Evolutionary conservation across 371 early-diverging fungal genomes (phyloP).

Genomic region (Chytridium lagenaria): DNA sequence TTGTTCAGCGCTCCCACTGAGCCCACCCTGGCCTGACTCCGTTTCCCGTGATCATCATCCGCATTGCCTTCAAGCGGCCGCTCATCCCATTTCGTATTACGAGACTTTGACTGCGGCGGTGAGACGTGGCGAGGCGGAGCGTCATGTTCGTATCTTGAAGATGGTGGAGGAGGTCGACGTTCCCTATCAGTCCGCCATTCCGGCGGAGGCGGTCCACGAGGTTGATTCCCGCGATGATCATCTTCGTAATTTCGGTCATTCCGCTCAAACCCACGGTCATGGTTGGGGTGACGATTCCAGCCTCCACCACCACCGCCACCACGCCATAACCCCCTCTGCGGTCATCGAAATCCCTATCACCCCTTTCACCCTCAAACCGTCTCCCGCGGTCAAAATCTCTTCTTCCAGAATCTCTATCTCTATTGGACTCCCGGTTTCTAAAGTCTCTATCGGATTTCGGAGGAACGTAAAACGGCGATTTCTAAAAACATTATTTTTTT

Average conservation of each 20-base stretch:
- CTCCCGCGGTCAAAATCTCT: slow-evolving; percentile 11
- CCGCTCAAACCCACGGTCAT: too few relatives aligned
- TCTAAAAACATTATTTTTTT: not conserved
- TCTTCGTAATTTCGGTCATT: not conserved
- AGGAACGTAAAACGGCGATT: slow-evolving; percentile 14
- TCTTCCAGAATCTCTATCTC: not conserved
- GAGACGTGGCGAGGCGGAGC: not conserved
- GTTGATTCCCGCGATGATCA: not conserved
- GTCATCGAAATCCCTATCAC: not conserved
- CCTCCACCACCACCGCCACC: not conserved
- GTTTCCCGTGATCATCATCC: slow-evolving; percentile 5
- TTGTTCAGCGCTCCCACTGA: not conserved
- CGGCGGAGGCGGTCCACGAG: not conserved
- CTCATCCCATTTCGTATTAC: not conserved
- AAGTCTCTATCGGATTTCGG: not conserved
- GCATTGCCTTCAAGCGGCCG: not conserved
- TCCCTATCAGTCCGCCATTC: slow-evolving; percentile 2
- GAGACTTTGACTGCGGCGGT: not conserved
- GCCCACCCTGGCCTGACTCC: not conserved
- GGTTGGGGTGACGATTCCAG: not conserved
- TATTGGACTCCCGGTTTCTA: not conserved
- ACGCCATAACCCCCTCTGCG: not conserved
- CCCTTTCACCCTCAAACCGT: not conserved
- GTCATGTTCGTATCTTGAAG: not conserved
- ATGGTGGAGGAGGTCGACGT: not conserved